Base-by-base conservation (phyloP, 495 filamentous ascomycete genomes). In the Aspergillus bridgeri region DNA sequence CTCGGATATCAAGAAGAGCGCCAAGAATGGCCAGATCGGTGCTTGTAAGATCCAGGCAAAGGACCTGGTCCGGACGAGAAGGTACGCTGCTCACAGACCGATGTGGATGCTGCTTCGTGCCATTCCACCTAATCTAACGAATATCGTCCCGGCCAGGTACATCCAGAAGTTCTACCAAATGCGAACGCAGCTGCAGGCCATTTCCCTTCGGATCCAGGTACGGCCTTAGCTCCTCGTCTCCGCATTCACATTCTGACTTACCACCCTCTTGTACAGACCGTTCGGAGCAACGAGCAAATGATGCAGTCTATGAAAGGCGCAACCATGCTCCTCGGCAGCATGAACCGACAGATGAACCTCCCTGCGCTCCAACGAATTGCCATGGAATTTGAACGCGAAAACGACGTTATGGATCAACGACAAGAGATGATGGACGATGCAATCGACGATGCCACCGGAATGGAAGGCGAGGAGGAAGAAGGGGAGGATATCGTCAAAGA, bases 351-450 rank as follows among this genome's bases (percentile, higher is more conserved):
- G 51, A 98, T 98, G 94, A 98, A 98, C 69, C 84, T 98, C 9
- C 94, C 94, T 2, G 91, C 89, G 13, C 75, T 98, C 42, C 94
- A 98, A 69, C 85, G 95, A 51, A 98, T 98, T 69, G 93, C 94
- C 4, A 98, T 98, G 92, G 94, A 98, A 68, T 98, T 98, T 63
- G 95, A 98, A 77, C 86, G 89, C 61, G 95, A 98, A 76, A 98
- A 96, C 72, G 94, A 97, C 63, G 90, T 98, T 51, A 98, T 98
- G 94, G 94, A 98, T 69, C 90, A 98, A 75, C 82, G 94, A 58
- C 91, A 98, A 75, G 94, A 98, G 68, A 98, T 98, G 90, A 97
- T 98, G 95, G 94, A 96, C 68, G 95, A 98, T 74, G 94, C 91
- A n/a, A 95, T 98, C 50, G 95, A 98, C 71, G 95, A 98, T 69